Conservation (phyloP, 2,329 filamentous ascomycete species). For the Neophaeococcomyces mojaviensis region DNA sequence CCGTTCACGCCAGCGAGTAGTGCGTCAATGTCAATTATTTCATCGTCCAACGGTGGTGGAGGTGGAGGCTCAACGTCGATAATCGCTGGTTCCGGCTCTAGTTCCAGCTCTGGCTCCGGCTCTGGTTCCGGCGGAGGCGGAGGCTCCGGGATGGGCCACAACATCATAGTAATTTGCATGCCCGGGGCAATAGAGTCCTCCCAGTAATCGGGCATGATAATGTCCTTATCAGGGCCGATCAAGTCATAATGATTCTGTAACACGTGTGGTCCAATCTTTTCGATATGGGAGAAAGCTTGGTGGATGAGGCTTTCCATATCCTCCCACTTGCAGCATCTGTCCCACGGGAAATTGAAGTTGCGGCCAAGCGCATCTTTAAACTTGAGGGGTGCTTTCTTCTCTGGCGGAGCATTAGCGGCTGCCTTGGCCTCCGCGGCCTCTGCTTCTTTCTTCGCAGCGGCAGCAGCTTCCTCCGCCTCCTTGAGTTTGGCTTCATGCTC, state of each 20-base stretch:
- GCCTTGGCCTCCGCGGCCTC: constrained; percentile 26
- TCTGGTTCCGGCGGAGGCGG: constrained; percentile 24
- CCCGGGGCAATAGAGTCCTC: constrained; percentile 74
- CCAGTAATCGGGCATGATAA: constrained; percentile 75
- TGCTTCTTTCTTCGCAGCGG: constrained; percentile 24
- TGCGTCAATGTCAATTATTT: constrained; percentile 17
- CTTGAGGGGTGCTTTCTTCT: constrained; percentile 65
- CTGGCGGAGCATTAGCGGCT: constrained; percentile 38
- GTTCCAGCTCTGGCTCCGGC: background rate
- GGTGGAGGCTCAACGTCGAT: too few relatives aligned
- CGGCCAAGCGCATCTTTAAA: constrained; percentile 88
- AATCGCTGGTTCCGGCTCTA: constrained; percentile 13
- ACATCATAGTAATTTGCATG: constrained; percentile 62
- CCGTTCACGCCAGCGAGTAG: constrained; percentile 16
- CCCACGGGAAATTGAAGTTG: constrained; percentile 87
- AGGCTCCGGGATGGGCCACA: constrained; percentile 55
- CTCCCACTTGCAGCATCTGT: constrained; percentile 79
- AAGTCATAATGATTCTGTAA: constrained; percentile 73
- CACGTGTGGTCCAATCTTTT: constrained; percentile 67
- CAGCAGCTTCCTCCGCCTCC: constrained; percentile 27
- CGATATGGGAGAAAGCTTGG: constrained; percentile 74
- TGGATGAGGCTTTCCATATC: constrained; percentile 82
- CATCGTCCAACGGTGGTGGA: constrained; percentile 11
- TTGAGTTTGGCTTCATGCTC: constrained; percentile 29
- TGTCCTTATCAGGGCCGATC: constrained; percentile 69